A percentile compares a stretch with the other conserved stretches of the same genome.
These are phyloP conservation scores for Penicillium mononematosum DNA, from an alignment of 495 filamentous ascomycete genomes.

Conservation along the genomic window DNA sequence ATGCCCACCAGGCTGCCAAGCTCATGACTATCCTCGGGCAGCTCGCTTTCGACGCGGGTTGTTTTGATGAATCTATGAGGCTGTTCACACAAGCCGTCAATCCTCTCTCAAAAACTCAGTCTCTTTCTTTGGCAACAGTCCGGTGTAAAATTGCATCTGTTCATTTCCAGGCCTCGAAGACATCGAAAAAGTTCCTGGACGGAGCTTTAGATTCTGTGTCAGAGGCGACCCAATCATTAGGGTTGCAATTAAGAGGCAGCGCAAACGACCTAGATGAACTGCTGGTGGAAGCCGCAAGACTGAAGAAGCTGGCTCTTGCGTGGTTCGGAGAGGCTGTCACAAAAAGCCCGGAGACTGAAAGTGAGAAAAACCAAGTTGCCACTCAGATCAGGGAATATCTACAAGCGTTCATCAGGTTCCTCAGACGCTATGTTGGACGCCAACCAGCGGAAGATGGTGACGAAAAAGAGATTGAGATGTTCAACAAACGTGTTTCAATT, in stretches of 20 bases:
- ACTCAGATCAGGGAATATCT: slow-evolving; percentile 38
- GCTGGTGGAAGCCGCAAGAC: slow-evolving; percentile 58
- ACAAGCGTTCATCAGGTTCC: slow-evolving; percentile 41
- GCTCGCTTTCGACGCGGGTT: slow-evolving; percentile 47
- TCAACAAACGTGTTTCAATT: slow-evolving; percentile 31
- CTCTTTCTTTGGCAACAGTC: slow-evolving; percentile 38
- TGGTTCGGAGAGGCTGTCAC: slow-evolving; percentile 47
- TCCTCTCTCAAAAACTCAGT: slow-evolving; percentile 35
- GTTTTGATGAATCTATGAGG: slow-evolving; percentile 44
- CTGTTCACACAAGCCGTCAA: slow-evolving; percentile 36
- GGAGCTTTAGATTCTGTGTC: slow-evolving; percentile 28
- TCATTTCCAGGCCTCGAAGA: slow-evolving; percentile 38
- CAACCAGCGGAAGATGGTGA: slow-evolving; percentile 32
- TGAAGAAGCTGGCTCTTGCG: slow-evolving; percentile 59
- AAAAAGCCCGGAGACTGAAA: slow-evolving; percentile 21
- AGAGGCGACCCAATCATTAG: slow-evolving; percentile 48
- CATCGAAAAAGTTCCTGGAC: slow-evolving; percentile 23
- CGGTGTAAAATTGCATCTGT: slow-evolving; percentile 46
- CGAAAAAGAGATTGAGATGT: slow-evolving; percentile 30
- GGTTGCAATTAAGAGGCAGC: slow-evolving; percentile 62
- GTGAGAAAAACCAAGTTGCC: slow-evolving; percentile 23
- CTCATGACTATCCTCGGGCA: slow-evolving; percentile 41
- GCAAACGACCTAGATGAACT: slow-evolving; percentile 67
- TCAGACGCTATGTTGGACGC: slow-evolving; percentile 49
- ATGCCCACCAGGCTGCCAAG: slow-evolving; percentile 31